Base-by-base conservation (phyloP, 164 flowering plant species). In the Sextonia rubra region DNA sequence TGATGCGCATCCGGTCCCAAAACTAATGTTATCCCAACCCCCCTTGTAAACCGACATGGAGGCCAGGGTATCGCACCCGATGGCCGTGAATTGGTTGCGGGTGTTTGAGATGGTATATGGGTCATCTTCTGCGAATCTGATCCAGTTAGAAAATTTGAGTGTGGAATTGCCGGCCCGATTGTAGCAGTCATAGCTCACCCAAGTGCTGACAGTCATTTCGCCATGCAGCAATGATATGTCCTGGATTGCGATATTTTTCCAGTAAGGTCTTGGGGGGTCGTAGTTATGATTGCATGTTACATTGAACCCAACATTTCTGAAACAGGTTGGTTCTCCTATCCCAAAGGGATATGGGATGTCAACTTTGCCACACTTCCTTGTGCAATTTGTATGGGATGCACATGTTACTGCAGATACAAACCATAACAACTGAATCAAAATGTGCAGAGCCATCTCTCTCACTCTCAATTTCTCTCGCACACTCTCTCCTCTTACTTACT, bases 11-110 rank as follows among this genome's bases (percentile, higher is more conserved):
- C 72, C 72, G 47, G 12, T 26, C 5, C 11, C 29, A 64, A 69
- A 56, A 47, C n/a, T n/a, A 30, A 7, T 8, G 44, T 0, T 5
- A 29, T n/a, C 6, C 6, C n/a, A 37, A 29, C 30, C 6, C 6
- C n/a, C 72, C 30, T 9, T 2, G 12, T 1, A 30, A 20, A 20
- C 37, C 2, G 1, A 8, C 20, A 62, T 15, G 22, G 1, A 23
- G 11, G 23, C 73, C n/a, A 14, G 0, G 17, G 73, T 71, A 26
- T 71, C 68, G n/a, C 73, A 71, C 2, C 73, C 73, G 12, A 71
- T 62, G n/a, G 73, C 37, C 6, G 49, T 71, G 37, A 71, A 71
- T 27, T 47, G 62, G 73, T 71, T 71, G 11, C 56, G 20, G 60
- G 73, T 62, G 3, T 26, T 4, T 15, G 67, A 71, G 65, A 47